Evolutionary conservation across 2,329 filamentous ascomycete species (phyloP).

Genomic region (Aureobasidium zeae): DNA sequence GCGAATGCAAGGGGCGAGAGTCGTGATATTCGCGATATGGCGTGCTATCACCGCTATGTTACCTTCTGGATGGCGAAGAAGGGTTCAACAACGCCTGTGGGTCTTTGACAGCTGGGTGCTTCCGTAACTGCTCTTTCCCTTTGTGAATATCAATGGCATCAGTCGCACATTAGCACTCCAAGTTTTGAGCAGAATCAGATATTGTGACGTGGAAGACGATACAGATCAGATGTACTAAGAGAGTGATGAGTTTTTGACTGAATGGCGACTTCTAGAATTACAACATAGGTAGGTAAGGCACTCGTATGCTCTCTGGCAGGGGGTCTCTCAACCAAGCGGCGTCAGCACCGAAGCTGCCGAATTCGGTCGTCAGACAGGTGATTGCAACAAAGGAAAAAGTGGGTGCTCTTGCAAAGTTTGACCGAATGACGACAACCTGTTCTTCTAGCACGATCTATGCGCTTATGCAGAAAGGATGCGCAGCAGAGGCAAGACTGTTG

Average conservation of each 20-base stretch:
- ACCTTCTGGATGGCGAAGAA: constrained; percentile 6
- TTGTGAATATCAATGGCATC: no score
- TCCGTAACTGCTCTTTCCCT: constrained; percentile 1
- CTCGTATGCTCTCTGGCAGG: neutral
- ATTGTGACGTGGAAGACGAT: no score
- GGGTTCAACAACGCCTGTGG: neutral
- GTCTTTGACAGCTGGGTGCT: neutral
- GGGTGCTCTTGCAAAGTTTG: constrained; percentile 2
- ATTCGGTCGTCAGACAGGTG: neutral
- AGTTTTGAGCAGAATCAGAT: no score
- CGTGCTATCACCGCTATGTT: neutral
- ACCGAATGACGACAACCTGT: neutral
- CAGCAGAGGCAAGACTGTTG: neutral
- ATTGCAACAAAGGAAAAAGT: constrained; percentile 9
- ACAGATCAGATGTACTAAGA: no score
- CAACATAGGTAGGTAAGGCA: no score
- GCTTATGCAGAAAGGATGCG: no score
- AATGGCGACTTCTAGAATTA: no score
- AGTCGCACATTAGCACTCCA: no score
- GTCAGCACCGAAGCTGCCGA: neutral
- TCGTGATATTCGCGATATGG: constrained; percentile 12
- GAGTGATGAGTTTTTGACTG: no score
- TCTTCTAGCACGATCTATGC: neutral
- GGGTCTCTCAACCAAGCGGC: neutral
- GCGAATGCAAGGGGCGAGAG: constrained; percentile 7